Conservation (phyloP, 2,329 filamentous ascomycete genomes). For the Botrytis medusae region DNA sequence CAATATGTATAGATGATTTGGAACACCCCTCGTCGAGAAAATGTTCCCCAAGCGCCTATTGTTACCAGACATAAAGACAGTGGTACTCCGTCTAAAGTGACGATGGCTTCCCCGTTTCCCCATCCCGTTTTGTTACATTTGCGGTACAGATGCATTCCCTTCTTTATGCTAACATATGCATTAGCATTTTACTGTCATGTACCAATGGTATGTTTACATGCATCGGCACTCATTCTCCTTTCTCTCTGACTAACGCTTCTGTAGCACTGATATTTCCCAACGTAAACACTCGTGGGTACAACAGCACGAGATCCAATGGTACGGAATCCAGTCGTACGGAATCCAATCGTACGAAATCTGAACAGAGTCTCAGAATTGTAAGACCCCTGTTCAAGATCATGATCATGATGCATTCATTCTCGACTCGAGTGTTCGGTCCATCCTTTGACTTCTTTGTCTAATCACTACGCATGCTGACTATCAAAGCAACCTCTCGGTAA, state of each 20-base stretch:
- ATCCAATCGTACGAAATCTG: neutral
- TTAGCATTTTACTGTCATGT: constrained; percentile 15
- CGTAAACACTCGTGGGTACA: neutral
- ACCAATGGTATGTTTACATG: constrained; percentile 13
- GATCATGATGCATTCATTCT: neutral
- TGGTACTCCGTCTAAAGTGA: neutral
- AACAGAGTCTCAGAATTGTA: constrained; percentile 17
- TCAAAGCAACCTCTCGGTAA: constrained; percentile 39
- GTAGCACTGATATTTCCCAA: neutral
- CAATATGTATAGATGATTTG: neutral
- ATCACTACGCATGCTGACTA: neutral
- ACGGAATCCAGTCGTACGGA: neutral
- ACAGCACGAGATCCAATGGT: neutral
- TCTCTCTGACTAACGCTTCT: neutral
- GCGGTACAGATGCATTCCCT: constrained; percentile 11
- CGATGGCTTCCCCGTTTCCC: neutral
- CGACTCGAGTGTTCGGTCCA: neutral
- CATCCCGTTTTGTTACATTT: neutral
- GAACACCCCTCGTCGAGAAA: neutral
- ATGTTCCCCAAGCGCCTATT: neutral
- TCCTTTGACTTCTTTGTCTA: neutral
- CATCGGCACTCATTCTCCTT: neutral
- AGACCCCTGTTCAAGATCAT: neutral
- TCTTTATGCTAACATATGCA: constrained; percentile 1
- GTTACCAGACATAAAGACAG: constrained; percentile 10